phyloP scores from a whole-genome alignment of 2,329 filamentous ascomycete genomes.

The Colletotrichum salicis region DNA sequence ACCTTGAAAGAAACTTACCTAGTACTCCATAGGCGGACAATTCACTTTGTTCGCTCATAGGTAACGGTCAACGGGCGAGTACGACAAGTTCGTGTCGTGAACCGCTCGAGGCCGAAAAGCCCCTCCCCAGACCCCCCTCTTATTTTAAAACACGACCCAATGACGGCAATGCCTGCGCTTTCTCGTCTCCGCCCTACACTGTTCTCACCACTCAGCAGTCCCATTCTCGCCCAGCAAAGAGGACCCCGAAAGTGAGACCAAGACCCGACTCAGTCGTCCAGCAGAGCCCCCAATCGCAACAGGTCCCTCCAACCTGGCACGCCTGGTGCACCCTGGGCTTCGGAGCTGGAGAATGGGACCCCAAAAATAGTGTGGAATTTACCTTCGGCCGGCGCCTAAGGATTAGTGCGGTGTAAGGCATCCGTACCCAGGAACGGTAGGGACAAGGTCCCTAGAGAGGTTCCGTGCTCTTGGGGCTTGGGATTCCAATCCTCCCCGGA shows the following conservation, averaged over 20 bases:
- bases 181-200: background rate
- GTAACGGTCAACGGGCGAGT: background rate
- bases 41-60: background rate
- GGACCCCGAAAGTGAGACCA: slow-evolving; percentile 20
- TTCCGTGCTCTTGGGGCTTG: slow-evolving; percentile 26
- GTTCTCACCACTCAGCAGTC: background rate
- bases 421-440: slow-evolving; percentile 4
- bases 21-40: too few relatives aligned
- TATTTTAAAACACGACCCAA: slow-evolving; percentile 33
- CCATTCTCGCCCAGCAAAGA: background rate
- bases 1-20: background rate
- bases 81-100: slow-evolving; percentile 1
- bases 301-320: background rate
- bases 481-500: slow-evolving; percentile 29
- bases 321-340: slow-evolving; percentile 7
- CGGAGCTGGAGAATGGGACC: slow-evolving; percentile 12
- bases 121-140: slow-evolving; percentile 21
- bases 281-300: background rate
- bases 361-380: slow-evolving; percentile 30
- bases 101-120: background rate
- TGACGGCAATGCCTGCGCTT: slow-evolving; percentile 28
- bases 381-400: slow-evolving; percentile 21
- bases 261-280: background rate
- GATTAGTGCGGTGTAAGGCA: background rate
- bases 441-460: slow-evolving; percentile 20